A percentile compares a stretch with the other conserved stretches of the same genome.
Conservation (phyloP, 176 grass and related monocot genomes). For the Coix lacrymajobi region DNA sequence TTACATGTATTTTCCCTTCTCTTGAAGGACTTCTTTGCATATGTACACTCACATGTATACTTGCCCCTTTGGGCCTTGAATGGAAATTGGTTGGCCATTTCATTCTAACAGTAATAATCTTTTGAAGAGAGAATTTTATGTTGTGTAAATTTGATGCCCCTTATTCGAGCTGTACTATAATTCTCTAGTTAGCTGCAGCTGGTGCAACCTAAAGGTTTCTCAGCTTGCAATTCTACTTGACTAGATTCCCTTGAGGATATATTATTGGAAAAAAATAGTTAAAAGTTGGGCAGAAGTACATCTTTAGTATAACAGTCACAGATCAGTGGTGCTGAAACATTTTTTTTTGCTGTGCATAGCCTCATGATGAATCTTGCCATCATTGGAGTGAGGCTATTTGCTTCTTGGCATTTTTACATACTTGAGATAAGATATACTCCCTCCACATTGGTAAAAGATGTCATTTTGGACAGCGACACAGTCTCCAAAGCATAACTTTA, state of each 20-base stretch:
- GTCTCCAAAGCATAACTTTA: too few relatives aligned
- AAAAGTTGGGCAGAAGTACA: background rate
- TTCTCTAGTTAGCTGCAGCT: background rate
- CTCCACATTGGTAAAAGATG: too few relatives aligned
- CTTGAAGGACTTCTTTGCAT: too few relatives aligned
- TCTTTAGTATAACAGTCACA: constrained; percentile 12
- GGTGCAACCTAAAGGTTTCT: background rate
- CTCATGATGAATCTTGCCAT: background rate
- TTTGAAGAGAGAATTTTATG: background rate
- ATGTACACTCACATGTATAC: too few relatives aligned
- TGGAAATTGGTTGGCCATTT: too few relatives aligned
- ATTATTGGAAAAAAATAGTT: background rate
- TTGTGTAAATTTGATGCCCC: background rate
- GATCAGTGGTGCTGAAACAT: background rate
- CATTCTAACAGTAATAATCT: too few relatives aligned
- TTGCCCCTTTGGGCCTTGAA: too few relatives aligned
- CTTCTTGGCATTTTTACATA: background rate
- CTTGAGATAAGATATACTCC: background rate
- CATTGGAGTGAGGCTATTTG: background rate
- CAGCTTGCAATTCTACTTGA: background rate
- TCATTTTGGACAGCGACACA: too few relatives aligned
- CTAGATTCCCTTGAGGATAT: background rate
- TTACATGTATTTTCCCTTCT: too few relatives aligned
- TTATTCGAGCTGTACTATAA: background rate
- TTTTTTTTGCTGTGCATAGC: background rate